Conservation (phyloP, 139 green algal species). For the Klebsormidium nitens region DNA sequence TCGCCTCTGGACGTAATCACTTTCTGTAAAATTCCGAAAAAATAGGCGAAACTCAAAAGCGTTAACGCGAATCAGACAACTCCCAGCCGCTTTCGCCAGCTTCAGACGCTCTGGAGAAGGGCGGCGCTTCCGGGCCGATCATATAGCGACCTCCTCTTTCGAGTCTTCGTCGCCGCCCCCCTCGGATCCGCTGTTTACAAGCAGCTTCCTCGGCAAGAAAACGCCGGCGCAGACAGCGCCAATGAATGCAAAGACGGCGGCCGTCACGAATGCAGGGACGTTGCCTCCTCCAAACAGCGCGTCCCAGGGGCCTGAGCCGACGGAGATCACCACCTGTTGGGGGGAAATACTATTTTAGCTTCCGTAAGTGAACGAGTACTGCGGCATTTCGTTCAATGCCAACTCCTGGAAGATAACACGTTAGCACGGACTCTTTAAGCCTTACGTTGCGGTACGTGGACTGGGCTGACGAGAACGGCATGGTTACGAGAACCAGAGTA, state of each 20-base stretch:
- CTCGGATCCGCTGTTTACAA: no score
- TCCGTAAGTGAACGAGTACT: neutral
- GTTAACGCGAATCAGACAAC: no score
- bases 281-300: slow-evolving; percentile 39
- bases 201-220: slow-evolving; percentile 21
- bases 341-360: no score
- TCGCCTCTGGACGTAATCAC: no score
- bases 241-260: slow-evolving; percentile 18
- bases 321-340: slow-evolving; percentile 30
- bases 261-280: slow-evolving; percentile 28
- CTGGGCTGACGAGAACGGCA: neutral
- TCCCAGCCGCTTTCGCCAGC: no score
- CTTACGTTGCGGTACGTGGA: neutral
- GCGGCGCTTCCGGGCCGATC: no score
- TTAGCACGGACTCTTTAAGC: neutral
- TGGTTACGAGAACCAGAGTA: no score
- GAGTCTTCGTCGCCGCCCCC: no score
- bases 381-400: neutral
- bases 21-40: no score
- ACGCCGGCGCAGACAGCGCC: slow-evolving; percentile 15
- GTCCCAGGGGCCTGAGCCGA: slow-evolving; percentile 22
- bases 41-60: no score
- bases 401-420: neutral
- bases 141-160: no score
- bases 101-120: no score